phyloP scores from a whole-genome alignment of 345 rosid species.

The Anacardium occidentale region DNA sequence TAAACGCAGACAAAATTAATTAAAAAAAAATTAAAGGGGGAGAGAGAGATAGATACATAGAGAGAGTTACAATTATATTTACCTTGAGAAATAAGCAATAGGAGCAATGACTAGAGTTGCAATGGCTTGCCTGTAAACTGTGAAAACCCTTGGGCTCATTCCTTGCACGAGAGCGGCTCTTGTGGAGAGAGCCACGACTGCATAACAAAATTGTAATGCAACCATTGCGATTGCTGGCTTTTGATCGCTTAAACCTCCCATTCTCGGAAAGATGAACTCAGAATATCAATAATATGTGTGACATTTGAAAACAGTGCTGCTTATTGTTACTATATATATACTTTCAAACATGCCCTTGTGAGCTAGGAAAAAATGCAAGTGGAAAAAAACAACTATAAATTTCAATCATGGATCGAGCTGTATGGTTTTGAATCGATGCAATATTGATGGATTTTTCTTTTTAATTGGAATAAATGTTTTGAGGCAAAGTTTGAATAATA shows the following conservation, averaged over 20 bases:
- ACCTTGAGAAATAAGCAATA: slow-evolving; percentile 35
- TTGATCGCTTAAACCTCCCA: slow-evolving; percentile 26
- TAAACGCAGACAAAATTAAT: background rate
- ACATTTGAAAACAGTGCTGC: too few relatives aligned
- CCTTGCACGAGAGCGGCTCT: slow-evolving; percentile 45
- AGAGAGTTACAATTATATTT: too few relatives aligned
- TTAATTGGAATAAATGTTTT: too few relatives aligned
- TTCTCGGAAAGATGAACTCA: background rate
- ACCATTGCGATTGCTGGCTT: slow-evolving; percentile 41
- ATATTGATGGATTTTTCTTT: too few relatives aligned
- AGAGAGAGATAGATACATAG: background rate
- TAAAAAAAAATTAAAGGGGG: background rate
- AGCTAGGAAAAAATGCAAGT: too few relatives aligned
- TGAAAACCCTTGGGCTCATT: slow-evolving; percentile 40
- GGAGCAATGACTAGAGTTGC: slow-evolving; percentile 41
- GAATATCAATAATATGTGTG: too few relatives aligned
- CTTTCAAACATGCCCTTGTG: too few relatives aligned
- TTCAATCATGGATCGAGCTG: too few relatives aligned
- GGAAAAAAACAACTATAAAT: too few relatives aligned
- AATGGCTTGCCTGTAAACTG: slow-evolving; percentile 42
- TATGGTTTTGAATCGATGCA: too few relatives aligned
- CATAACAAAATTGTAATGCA: slow-evolving; percentile 34
- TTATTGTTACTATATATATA: too few relatives aligned
- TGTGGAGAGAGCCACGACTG: slow-evolving; percentile 28
- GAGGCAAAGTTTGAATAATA: too few relatives aligned